Evolutionary conservation across 805 yeast genomes (phyloP), one percentile per base, ranked within the genome.

Genomic region (Schwanniomyces sp.): DNA sequence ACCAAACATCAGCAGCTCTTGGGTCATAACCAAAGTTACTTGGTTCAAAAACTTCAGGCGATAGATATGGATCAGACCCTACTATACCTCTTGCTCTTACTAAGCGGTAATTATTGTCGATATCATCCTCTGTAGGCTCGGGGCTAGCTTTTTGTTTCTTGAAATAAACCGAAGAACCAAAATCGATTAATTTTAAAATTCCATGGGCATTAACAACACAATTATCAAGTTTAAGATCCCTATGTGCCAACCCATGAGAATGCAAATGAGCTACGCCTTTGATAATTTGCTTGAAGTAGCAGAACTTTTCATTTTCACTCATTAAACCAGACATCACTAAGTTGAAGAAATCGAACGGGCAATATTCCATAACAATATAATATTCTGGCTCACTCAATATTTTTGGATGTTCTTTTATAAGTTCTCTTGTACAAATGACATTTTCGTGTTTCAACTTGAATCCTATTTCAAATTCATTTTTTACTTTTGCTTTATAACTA

Each of bases 1-100:
- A 88, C 99, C 99, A 92, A 18, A 91, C 81, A 63, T 92, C 99
- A 2, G 85, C 89, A 5, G 86, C 84, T 44, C 94, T 80, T 16
- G 97, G 94, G 64, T 92, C 97, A 64, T 92, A 92, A 2, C 76
- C 76, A 18, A 54, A 50, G 24, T 60, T 62, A 18, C 58, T 45
- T 4, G 66, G 67, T 44, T 60, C 63, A 47, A 92, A 76, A 38
- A 92, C 91, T 64, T 92, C 99, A 0, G 98, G 98, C 0, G 97
- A 94, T 51, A 92, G 70, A 61, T 92, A 92, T 2, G 99, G 98
- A 66, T 92, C 99, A 1, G 96, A 87, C 12, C 99, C 99, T 10
- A 92, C 96, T 18, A 92, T 80, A 12, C 98, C 98, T 37, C 80
- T 76, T 0, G 96, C 91, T 49, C 76, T 72, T 2, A 63, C 52